A percentile compares a stretch with the other conserved stretches of the same genome.
Conservation (phyloP, 2,329 filamentous ascomycete genomes). For the Curvularia lunata region DNA sequence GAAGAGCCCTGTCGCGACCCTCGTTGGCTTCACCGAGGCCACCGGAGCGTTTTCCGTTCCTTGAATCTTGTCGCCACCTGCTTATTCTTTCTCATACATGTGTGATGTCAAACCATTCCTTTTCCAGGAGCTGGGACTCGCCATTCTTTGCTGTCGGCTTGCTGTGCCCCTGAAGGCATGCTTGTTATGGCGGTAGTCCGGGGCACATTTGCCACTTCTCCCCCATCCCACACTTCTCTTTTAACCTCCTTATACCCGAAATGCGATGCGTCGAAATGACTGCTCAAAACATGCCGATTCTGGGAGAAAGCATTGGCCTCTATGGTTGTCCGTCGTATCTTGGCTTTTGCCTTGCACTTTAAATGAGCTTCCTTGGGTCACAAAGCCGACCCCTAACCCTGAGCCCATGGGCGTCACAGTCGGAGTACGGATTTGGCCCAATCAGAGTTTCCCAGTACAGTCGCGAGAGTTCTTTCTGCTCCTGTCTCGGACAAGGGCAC, state of each 20-base stretch:
- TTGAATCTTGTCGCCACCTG: neutral
- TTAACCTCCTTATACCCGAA: neutral
- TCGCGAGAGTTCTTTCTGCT: neutral
- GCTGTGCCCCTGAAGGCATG: neutral
- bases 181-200: neutral
- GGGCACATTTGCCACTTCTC: constrained; percentile 3
- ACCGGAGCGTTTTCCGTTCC: neutral
- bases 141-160: neutral
- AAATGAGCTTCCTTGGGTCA: neutral
- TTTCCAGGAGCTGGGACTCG: neutral
- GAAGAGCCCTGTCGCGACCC: neutral
- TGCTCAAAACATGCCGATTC: neutral
- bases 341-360: neutral
- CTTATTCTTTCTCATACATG: neutral
- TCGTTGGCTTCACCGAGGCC: neutral
- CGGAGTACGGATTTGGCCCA: neutral
- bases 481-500: neutral
- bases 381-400: neutral
- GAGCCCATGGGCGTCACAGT: neutral
- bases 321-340: neutral
- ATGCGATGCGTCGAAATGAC: neutral
- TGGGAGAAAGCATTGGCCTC: neutral
- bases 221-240: neutral
- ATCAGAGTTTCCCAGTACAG: neutral
- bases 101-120: neutral